Base-by-base conservation (phyloP, 176 grass and related monocot genomes). In the Aegilops umbellulata region DNA sequence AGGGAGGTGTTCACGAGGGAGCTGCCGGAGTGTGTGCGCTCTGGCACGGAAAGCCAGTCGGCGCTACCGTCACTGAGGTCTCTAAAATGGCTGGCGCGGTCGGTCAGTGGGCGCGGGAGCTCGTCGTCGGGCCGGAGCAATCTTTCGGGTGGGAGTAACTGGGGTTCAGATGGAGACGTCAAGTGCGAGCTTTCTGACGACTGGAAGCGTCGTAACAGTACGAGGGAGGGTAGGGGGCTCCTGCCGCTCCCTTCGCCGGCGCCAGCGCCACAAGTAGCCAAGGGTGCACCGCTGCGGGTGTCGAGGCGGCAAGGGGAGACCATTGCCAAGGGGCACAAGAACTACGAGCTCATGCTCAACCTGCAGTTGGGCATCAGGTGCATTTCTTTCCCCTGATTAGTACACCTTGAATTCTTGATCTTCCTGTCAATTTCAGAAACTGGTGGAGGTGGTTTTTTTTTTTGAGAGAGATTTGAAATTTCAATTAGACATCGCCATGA, bases 341-440 rank as follows among this genome's bases (percentile, higher is more conserved):
- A 94, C 84, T 98, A 94, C 78, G 96, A 98, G 38, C 96, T 98
- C 60, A 98, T 98, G 96, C 96, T 98, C 80, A 98, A 95, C 80
- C 83, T 98, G 85, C 96, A 98, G 68, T 93, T 98, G 11, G 96
- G 96, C 35, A 94, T 95, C 76, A 98, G 96, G 96, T 98, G 49
- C 29, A 8, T 84, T 91, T 46, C 25, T 46, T 86, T 69, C 14
- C 41, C 22, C 2, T 11, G 27, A 51, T 27, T 13, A 61, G 51
- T 19, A 19, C 51, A 55, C 17, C 53, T 57, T 57, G 53, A 57
- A 57, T 57, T 57, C 27, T 65, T 76, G 17, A 72, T 69, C 30
- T 26, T 39, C 3, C 26, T 86, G 19, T 36, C 11, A 30, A 27
- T 38, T 15, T 29, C 23, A 17, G 22, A 32, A 74, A 65, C 47